Evolutionary conservation across 805 yeast species (phyloP).

Genomic region (Candida schatavii): DNA sequence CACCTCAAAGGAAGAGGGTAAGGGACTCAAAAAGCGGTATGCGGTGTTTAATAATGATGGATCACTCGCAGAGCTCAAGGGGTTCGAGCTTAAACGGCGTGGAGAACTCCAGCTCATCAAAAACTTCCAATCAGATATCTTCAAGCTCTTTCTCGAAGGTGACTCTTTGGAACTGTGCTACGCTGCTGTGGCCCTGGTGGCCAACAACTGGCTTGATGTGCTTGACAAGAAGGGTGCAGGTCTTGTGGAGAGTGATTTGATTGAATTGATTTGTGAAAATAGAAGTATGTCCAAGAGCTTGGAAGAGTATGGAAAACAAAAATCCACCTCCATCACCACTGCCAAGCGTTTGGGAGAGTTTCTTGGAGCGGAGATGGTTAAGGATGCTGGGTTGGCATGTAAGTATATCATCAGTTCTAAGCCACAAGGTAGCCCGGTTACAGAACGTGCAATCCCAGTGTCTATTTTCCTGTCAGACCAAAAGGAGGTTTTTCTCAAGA

Average conservation of each 20-base stretch:
- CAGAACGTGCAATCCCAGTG: conserved; percentile 96
- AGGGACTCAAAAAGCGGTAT: conserved; percentile 91
- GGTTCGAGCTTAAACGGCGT: conserved; percentile 93
- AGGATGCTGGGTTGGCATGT: conserved; percentile 93
- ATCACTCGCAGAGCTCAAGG: conserved; percentile 89
- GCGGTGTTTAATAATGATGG: conserved; percentile 98
- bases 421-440: conserved; percentile 84
- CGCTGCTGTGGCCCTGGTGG: conserved; percentile 84
- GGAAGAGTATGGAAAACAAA: conserved; percentile 84
- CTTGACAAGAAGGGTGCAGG: conserved; percentile 81
- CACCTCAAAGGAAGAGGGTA: conserved; percentile 95
- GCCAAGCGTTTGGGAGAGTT: conserved; percentile 92
- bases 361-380: conserved; percentile 93
- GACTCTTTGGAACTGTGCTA: conserved; percentile 76
- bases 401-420: conserved; percentile 84
- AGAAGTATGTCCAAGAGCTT: conserved; percentile 91
- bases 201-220: conserved; percentile 95
- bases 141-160: conserved; percentile 88
- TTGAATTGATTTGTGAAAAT: conserved; percentile 93
- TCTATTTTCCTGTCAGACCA: conserved; percentile 91
- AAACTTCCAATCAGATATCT: conserved; percentile 92
- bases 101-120: conserved; percentile 94
- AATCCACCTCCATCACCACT: conserved; percentile 93
- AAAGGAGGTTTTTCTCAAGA: conserved; percentile 69
- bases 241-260: conserved; percentile 90